Evolutionary conservation across 352 stramenopile genomes (phyloP).

Genomic region (Discostella stelligera): DNA sequence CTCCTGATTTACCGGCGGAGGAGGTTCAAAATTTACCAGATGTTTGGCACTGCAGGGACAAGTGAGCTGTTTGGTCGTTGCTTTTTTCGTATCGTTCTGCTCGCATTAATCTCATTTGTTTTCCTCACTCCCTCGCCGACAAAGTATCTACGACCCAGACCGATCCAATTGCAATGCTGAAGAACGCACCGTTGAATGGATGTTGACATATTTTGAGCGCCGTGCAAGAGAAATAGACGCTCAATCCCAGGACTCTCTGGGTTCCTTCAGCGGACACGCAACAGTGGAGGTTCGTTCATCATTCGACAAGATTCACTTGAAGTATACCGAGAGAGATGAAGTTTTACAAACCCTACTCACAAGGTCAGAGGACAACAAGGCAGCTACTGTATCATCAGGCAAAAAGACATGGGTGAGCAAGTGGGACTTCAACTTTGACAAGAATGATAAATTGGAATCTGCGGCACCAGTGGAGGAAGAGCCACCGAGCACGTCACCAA

Average conservation of each 20-base stretch:
- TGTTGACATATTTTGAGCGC: constrained; percentile 32
- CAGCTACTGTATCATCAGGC: constrained; percentile 5
- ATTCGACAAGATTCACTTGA: constrained; percentile 15
- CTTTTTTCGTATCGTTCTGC: background rate
- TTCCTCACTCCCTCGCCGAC: background rate
- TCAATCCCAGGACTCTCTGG: constrained; percentile 28
- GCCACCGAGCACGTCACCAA: background rate
- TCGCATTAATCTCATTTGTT: constrained; percentile 11
- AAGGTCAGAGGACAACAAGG: constrained; percentile 34
- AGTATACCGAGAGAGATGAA: constrained; percentile 45
- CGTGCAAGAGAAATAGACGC: constrained; percentile 29
- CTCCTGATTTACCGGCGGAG: constrained; percentile 75
- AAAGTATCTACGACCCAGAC: constrained; percentile 88
- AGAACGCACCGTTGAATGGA: constrained; percentile 74
- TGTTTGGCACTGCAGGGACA: constrained; percentile 89
- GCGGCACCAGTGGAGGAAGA: background rate
- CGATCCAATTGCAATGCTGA: constrained; percentile 85
- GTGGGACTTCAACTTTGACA: constrained; percentile 31
- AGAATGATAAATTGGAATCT: constrained; percentile 22
- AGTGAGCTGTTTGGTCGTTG: constrained; percentile 27
- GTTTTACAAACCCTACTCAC: constrained; percentile 47
- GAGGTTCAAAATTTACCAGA: constrained; percentile 88
- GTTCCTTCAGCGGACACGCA: constrained; percentile 1
- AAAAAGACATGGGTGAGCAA: constrained; percentile 37
- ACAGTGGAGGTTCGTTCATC: constrained; percentile 1